Evolutionary conservation across 1,284 basidiomycete genomes (phyloP).

Genomic region (Pterula multifida): DNA sequence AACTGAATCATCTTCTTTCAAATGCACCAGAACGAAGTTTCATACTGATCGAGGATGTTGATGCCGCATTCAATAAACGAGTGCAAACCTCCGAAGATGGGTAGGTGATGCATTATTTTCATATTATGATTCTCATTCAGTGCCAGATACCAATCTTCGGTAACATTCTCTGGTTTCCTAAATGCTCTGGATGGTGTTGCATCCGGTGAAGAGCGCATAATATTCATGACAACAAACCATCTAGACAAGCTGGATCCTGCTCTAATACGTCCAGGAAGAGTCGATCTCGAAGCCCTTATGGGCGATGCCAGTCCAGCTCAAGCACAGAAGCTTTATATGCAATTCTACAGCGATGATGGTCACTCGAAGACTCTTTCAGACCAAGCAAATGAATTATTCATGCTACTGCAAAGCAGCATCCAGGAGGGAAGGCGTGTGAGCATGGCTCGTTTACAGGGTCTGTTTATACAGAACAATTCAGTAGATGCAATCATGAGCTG

Average conservation of each 20-base stretch:
- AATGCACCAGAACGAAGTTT: slow-evolving; percentile 91
- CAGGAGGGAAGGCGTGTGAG: slow-evolving; percentile 53
- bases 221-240: slow-evolving; percentile 99
- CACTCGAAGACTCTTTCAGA: slow-evolving; percentile 30
- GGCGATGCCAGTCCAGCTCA: slow-evolving; percentile 84
- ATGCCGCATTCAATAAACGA: slow-evolving; percentile 94
- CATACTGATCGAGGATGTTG: slow-evolving; percentile 92
- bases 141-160: slow-evolving; percentile 77
- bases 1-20: slow-evolving; percentile 87
- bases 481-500: slow-evolving; percentile 49
- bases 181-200: slow-evolving; percentile 98
- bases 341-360: slow-evolving; percentile 65
- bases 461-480: slow-evolving; percentile 74
- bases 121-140: slow-evolving; percentile 8
- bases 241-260: slow-evolving; percentile 77
- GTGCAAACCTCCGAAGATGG: slow-evolving; percentile 85
- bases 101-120: slow-evolving; percentile 25
- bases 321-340: slow-evolving; percentile 68
- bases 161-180: slow-evolving; percentile 95
- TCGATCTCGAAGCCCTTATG: slow-evolving; percentile 78
- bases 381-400: slow-evolving; percentile 38
- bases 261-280: slow-evolving; percentile 88
- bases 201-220: slow-evolving; percentile 91
- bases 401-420: slow-evolving; percentile 40
- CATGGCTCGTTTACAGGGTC: slow-evolving; percentile 89